Evolutionary conservation across 805 yeast genomes (phyloP).

Genomic region (Metschnikowia vanudenii): DNA sequence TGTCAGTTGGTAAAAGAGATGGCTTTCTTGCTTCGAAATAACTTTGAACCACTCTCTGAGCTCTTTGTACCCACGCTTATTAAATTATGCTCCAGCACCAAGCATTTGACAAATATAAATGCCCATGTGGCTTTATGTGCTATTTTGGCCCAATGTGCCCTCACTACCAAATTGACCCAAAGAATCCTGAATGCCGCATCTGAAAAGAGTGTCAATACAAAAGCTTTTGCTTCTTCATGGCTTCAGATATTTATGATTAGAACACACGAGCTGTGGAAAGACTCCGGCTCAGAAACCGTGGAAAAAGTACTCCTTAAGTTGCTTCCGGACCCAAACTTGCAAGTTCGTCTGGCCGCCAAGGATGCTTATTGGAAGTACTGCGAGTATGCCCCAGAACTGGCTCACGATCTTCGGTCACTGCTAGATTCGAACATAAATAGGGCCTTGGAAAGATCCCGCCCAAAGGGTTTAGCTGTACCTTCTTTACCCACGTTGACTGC

Average conservation of each 20-base stretch:
- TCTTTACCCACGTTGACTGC: background rate
- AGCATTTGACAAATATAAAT: conserved; percentile 59
- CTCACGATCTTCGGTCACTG: conserved; percentile 38
- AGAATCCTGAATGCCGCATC: conserved; percentile 50
- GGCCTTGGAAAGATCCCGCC: conserved; percentile 62
- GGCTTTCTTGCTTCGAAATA: conserved; percentile 38
- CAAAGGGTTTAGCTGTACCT: conserved; percentile 21
- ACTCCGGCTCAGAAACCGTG: conserved; percentile 37
- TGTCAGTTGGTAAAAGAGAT: conserved; percentile 76
- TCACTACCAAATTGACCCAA: conserved; percentile 49
- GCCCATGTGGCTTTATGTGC: conserved; percentile 57
- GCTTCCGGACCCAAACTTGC: conserved; percentile 74
- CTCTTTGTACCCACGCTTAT: conserved; percentile 46
- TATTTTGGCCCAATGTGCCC: conserved; percentile 54
- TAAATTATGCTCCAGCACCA: conserved; percentile 57
- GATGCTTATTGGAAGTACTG: conserved; percentile 69
- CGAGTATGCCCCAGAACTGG: conserved; percentile 51
- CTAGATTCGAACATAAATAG: conserved; percentile 49
- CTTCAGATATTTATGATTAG: conserved; percentile 58
- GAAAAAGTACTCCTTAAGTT: conserved; percentile 57
- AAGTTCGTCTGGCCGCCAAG: conserved; percentile 75
- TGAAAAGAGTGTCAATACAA: conserved; percentile 72
- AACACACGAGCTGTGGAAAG: conserved; percentile 33
- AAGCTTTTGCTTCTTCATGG: conserved; percentile 70
- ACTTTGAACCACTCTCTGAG: conserved; percentile 52